A percentile compares a stretch with the other conserved stretches of the same genome.
phyloP scores from a whole-genome alignment of 2,329 filamentous ascomycete species.

The Talaromyces verruculosus region DNA sequence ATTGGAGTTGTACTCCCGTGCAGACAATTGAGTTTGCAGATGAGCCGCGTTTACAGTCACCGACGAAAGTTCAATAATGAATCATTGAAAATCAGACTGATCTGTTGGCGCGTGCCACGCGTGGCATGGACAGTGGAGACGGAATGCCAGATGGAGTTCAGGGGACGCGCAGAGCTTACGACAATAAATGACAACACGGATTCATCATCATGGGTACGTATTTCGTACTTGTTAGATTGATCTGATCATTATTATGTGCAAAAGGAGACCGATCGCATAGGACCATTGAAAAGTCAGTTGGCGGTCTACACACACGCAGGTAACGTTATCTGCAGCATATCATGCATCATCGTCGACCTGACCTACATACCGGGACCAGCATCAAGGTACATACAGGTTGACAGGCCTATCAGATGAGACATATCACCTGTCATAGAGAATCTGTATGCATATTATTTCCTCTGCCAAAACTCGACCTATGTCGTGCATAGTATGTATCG shows the following conservation, averaged over 20 bases:
- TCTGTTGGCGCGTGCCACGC: slow-evolving; percentile 1
- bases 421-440: background rate
- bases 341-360: background rate
- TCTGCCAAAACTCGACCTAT: background rate
- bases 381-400: background rate
- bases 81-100: background rate
- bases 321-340: background rate
- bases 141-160: slow-evolving; percentile 2
- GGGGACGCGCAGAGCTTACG: background rate
- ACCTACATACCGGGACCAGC: background rate
- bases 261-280: background rate
- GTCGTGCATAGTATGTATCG: background rate
- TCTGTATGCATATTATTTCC: background rate
- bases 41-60: background rate
- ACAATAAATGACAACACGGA: background rate
- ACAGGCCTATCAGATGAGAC: background rate
- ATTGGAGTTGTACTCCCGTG: background rate
- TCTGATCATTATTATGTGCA: background rate
- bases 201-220: background rate
- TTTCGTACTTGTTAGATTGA: background rate
- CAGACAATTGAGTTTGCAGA: background rate
- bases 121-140: slow-evolving; percentile 8
- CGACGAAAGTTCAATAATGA: background rate
- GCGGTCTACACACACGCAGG: background rate
- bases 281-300: background rate